A percentile compares a stretch with the other conserved stretches of the same genome.
Evolutionary conservation across 1,284 basidiomycete species (phyloP).

Genomic region (Moesziomyces sp.): DNA sequence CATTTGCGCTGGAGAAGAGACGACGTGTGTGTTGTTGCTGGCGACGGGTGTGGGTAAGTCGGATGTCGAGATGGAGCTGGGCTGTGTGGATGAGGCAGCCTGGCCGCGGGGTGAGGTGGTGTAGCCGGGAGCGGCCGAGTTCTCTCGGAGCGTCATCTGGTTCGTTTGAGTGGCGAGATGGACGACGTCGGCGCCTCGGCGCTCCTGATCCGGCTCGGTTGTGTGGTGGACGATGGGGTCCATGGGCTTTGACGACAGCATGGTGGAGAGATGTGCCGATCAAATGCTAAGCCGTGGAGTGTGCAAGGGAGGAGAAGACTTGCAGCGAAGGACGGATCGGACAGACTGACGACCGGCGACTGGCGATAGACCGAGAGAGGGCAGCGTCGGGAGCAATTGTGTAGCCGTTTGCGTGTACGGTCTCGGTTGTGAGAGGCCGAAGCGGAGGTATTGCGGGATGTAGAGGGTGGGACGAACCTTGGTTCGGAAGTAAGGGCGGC

Average conservation of each 20-base stretch:
- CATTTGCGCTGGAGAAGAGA: conserved; percentile 27
- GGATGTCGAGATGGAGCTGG: conserved; percentile 13
- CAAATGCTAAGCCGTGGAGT: neutral
- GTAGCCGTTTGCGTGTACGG: too few relatives aligned
- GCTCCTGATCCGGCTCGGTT: conserved; percentile 17
- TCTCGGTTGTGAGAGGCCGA: neutral
- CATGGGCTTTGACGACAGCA: conserved; percentile 58
- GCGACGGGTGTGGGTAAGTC: conserved; percentile 7
- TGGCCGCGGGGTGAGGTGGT: conserved; percentile 20
- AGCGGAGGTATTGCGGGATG: neutral
- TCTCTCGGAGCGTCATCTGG: conserved; percentile 49
- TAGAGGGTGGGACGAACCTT: conserved; percentile 20
- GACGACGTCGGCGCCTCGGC: conserved; percentile 24
- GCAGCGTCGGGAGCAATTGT: too few relatives aligned
- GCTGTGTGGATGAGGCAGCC: neutral
- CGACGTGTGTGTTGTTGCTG: conserved; percentile 2
- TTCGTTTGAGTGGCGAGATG: conserved; percentile 42
- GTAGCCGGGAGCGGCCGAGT: conserved; percentile 48
- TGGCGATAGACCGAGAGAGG: too few relatives aligned
- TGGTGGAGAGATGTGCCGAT: conserved; percentile 7
- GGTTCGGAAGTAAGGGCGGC: conserved; percentile 1
- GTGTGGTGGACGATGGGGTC: conserved; percentile 47
- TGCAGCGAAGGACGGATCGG: neutral
- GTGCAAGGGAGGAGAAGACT: too few relatives aligned
- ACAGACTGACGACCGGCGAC: too few relatives aligned